Percentiles rank a stretch among this genome's conserved stretches.
phyloP scores from a whole-genome alignment of 1,139 yeast genomes.

The Trichomonascaceae sp. region DNA sequence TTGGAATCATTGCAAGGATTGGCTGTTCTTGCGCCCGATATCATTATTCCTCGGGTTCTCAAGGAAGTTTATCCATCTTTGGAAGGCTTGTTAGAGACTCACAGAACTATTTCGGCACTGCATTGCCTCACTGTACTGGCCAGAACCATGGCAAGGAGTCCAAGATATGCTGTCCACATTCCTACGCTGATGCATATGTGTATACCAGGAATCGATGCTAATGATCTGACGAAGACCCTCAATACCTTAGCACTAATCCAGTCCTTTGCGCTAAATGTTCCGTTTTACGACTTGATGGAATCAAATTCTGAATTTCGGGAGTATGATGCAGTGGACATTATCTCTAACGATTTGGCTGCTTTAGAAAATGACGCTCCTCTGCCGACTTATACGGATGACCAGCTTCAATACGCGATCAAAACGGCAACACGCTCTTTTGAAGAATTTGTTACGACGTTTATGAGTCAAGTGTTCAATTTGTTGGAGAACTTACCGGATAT shows the following conservation, averaged over 20 bases:
- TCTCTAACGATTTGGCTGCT: slow-evolving; percentile 41
- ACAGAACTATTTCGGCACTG: slow-evolving; percentile 70
- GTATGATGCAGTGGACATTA: slow-evolving; percentile 63
- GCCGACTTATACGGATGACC: slow-evolving; percentile 36
- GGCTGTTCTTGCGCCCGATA: slow-evolving; percentile 56
- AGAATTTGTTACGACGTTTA: slow-evolving; percentile 51
- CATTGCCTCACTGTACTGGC: slow-evolving; percentile 61
- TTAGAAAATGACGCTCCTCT: slow-evolving; percentile 25
- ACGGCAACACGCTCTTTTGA: slow-evolving; percentile 73
- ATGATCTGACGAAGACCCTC: slow-evolving; percentile 72
- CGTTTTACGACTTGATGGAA: slow-evolving; percentile 40
- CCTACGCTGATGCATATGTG: slow-evolving; percentile 65
- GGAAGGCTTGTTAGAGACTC: slow-evolving; percentile 71
- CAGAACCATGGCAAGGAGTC: slow-evolving; percentile 60
- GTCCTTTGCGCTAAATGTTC: slow-evolving; percentile 65
- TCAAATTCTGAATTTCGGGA: slow-evolving; percentile 32
- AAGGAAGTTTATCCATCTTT: slow-evolving; percentile 80
- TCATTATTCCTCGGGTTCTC: slow-evolving; percentile 58
- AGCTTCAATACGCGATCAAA: slow-evolving; percentile 43
- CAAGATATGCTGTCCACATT: slow-evolving; percentile 69
- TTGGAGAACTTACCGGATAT: slow-evolving; percentile 65
- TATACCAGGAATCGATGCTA: slow-evolving; percentile 81
- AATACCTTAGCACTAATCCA: slow-evolving; percentile 67
- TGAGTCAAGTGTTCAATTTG: slow-evolving; percentile 56
- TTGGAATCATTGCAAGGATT: slow-evolving; percentile 57